Evolutionary conservation across 1,284 basidiomycete species (phyloP).

Genomic region (Cryptococcus sp.): DNA sequence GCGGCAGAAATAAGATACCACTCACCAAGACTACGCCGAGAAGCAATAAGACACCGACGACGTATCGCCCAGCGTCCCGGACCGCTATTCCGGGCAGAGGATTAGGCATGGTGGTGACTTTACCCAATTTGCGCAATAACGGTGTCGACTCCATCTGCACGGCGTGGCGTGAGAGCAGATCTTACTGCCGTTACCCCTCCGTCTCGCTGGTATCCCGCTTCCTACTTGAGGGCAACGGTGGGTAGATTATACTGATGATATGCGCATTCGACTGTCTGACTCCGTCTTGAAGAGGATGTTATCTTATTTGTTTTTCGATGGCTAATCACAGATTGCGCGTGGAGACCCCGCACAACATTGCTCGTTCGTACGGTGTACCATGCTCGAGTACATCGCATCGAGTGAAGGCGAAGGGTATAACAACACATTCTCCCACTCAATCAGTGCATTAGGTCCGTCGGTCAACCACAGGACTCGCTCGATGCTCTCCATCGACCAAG

Average conservation of each 20-base stretch:
- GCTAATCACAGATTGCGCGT: too few relatives aligned
- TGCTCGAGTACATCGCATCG: too few relatives aligned
- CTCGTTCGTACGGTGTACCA: too few relatives aligned
- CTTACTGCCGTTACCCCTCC: background rate
- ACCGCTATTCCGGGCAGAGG: conserved; percentile 6
- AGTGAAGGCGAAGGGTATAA: too few relatives aligned
- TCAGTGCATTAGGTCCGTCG: background rate
- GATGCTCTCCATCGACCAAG: too few relatives aligned
- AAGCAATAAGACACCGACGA: conserved; percentile 43
- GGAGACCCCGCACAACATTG: background rate
- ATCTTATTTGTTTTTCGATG: too few relatives aligned
- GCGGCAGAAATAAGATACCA: background rate
- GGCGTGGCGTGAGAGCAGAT: background rate
- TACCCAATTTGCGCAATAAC: conserved; percentile 10
- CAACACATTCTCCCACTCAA: background rate
- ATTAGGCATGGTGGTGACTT: conserved; percentile 25
- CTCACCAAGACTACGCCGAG: conserved; percentile 37
- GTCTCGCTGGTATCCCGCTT: too few relatives aligned
- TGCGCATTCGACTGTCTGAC: too few relatives aligned
- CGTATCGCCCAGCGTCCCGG: conserved; percentile 29
- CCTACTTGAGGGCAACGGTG: too few relatives aligned
- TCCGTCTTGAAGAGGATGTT: too few relatives aligned
- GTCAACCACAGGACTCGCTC: too few relatives aligned
- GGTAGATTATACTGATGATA: too few relatives aligned
- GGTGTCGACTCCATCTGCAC: conserved; percentile 27